Base-by-base conservation (phyloP, 352 stramenopile species). In the Globisporangium solare region DNA sequence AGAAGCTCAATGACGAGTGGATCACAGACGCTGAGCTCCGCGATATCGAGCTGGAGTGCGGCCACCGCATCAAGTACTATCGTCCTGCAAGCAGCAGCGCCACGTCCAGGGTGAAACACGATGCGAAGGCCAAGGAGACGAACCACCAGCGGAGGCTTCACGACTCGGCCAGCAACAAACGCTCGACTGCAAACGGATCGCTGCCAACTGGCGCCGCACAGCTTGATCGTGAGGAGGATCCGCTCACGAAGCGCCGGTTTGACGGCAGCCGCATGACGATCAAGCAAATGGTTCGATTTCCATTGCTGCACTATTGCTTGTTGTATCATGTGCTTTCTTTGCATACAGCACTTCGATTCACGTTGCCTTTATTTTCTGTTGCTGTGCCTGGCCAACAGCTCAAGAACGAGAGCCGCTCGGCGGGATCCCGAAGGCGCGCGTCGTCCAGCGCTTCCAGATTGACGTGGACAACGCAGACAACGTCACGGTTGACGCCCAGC, bases 261-360 rank as follows among this genome's bases (percentile, higher is more conserved):
- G 79, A 89, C 40, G 79, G 79, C 18, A 88, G 73, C 50, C 73
- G 76, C 37, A 83, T 88, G 76, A 89, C 79, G 1, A 63, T 79
- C 37, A 81, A 72, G 58, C 68, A 89, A 66, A 68, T 86, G 56
- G 73, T 79, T 64, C 37, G 47, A n/a, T 17, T 47, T n/a, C n/a
- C n/a, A n/a, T n/a, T n/a, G n/a, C n/a, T n/a, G n/a, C n/a, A n/a
- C n/a, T n/a, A n/a, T n/a, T n/a, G n/a, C n/a, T n/a, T n/a, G n/a
- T n/a, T n/a, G n/a, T n/a, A n/a, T n/a, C n/a, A n/a, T n/a, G n/a
- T n/a, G n/a, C n/a, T 27, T 27, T 27, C 24, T n/a, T n/a, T 5
- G 24, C 24, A 27, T 27, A 27, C 24, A 27, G 5, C 2, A 27
- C 24, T 27, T 50, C 13, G 10, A 4, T 31, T 48, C 11, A 50